Evolutionary conservation across 768 basidiomycete genomes (phyloP).

Genomic region (Boletus rufocinnamomeus): DNA sequence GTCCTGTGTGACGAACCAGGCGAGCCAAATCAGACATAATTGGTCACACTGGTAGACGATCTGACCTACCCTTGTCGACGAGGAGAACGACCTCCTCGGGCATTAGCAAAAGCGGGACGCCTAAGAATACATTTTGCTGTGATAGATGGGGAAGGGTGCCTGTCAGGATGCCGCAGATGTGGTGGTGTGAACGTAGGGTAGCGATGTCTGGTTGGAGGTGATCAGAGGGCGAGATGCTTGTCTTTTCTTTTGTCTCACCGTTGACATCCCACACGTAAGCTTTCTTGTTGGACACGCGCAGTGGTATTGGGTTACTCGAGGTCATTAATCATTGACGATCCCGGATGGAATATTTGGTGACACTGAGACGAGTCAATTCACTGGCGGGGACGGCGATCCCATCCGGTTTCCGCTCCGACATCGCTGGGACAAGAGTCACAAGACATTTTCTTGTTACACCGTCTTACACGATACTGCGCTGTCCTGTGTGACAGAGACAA

Average conservation of each 20-base stretch:
- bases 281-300: slow-evolving; percentile 75
- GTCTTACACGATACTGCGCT: too few species aligned
- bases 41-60: too few species aligned
- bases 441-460: too few species aligned
- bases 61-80: slow-evolving; percentile 66
- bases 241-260: slow-evolving; percentile 44
- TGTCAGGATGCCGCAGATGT: slow-evolving; percentile 79
- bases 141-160: slow-evolving; percentile 94
- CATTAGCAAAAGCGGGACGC: slow-evolving; percentile 83
- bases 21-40: not conserved
- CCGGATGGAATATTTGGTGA: not conserved
- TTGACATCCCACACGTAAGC: slow-evolving; percentile 91
- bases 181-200: slow-evolving; percentile 74
- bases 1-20: slow-evolving; percentile 52
- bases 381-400: not conserved
- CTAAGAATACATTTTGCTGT: slow-evolving; percentile 96
- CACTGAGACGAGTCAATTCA: not conserved
- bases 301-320: slow-evolving; percentile 41
- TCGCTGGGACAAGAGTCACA: too few species aligned
- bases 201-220: slow-evolving; percentile 63
- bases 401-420: slow-evolving; percentile 27
- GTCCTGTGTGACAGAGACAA: not conserved
- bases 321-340: slow-evolving; percentile 18
- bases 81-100: slow-evolving; percentile 93
- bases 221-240: slow-evolving; percentile 1